Evolutionary conservation across 176 grass and related monocot genomes (phyloP).

Genomic region (Miscanthus lutarioriparius): DNA sequence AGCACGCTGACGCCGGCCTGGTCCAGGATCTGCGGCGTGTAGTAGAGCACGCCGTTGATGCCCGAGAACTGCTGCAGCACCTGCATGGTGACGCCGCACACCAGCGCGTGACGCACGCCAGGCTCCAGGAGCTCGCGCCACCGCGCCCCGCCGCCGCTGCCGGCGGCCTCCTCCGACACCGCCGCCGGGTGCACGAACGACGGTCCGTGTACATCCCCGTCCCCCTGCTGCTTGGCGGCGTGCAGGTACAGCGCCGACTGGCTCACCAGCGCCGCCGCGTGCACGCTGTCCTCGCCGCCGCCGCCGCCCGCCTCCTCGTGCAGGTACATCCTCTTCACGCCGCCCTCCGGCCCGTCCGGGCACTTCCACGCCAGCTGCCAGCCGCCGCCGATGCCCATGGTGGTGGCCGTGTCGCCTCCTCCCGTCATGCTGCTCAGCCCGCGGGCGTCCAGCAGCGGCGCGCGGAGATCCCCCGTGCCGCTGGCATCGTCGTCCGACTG

Average conservation of each 20-base stretch:
- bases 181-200: too few relatives aligned
- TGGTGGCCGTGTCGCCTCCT: slow-evolving; percentile 12
- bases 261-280: slow-evolving; percentile 76
- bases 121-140: slow-evolving; percentile 58
- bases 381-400: slow-evolving; percentile 75
- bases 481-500: not conserved
- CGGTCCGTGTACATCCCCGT: not conserved
- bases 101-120: slow-evolving; percentile 54
- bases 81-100: slow-evolving; percentile 58
- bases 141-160: not conserved
- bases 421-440: not conserved
- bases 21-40: slow-evolving; percentile 83
- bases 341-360: slow-evolving; percentile 30
- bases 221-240: not conserved
- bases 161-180: too few relatives aligned
- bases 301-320: slow-evolving; percentile 49
- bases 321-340: slow-evolving; percentile 74
- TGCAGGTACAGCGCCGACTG: slow-evolving; percentile 43
- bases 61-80: slow-evolving; percentile 86
- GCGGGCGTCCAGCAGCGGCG: slow-evolving; percentile 42
- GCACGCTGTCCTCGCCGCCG: slow-evolving; percentile 20
- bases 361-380: slow-evolving; percentile 87
- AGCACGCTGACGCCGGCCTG: slow-evolving; percentile 70
- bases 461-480: not conserved
- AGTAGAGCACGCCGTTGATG: slow-evolving; percentile 80